Evolutionary conservation across 345 rosid species (phyloP).

Genomic region (Eucalyptus microcorys): DNA sequence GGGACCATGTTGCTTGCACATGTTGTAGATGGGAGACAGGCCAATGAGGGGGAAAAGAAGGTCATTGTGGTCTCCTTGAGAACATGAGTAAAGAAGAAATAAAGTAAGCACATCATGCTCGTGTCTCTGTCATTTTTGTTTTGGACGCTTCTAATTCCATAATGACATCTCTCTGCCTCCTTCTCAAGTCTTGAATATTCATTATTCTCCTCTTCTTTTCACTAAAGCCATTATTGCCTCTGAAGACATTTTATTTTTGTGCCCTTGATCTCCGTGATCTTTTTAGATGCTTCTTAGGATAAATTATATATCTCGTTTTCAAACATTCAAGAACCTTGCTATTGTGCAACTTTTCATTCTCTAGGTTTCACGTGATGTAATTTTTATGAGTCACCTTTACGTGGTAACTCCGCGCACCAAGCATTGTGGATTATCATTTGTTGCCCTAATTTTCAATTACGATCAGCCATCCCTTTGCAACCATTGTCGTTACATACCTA

Average conservation of each 20-base stretch:
- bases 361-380: background rate
- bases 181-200: background rate
- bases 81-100: background rate
- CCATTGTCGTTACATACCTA: background rate
- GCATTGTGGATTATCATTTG: too few relatives aligned
- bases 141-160: background rate
- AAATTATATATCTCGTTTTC: background rate
- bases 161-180: background rate
- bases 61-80: background rate
- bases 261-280: background rate
- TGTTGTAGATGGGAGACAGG: background rate
- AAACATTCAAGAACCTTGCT: background rate
- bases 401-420: background rate
- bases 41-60: background rate
- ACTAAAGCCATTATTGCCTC: background rate
- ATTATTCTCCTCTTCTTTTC: background rate
- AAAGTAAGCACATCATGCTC: background rate
- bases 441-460: background rate
- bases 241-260: background rate
- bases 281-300: background rate
- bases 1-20: background rate
- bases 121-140: background rate
- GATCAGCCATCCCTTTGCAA: background rate
- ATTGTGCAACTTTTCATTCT: background rate
- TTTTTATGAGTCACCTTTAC: background rate